Base-by-base conservation (phyloP, 2,329 filamentous ascomycete species). In the Macrophomina pseudophaseolina region DNA sequence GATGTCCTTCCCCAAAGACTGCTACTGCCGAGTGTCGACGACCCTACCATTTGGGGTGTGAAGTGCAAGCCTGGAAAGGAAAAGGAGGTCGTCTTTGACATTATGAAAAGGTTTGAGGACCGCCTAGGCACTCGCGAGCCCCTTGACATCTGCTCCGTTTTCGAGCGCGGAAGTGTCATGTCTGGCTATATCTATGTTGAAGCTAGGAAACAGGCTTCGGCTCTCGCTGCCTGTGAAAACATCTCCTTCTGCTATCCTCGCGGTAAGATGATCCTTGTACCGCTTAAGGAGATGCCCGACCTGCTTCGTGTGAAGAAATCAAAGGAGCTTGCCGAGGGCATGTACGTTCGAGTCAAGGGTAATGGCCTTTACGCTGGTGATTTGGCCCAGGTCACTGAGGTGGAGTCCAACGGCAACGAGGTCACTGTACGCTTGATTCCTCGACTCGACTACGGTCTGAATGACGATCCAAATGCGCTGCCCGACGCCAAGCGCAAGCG, bases 231-330 rank as follows among this genome's bases (percentile, higher is more conserved):
- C 7, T 83, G 97, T 49, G 92, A 97, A 69, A 91, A 90, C 49
- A 87, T 99, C 74, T 87, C 92, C 68, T 93, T 97, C 74, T 91
- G 97, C 44, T 99, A 97, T 77, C 92, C 94, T 64, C 89, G 93
- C 66, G 91, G 88, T 33, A 95, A 93, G 79, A 90, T 95, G 81
- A 87, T 94, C 52, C 83, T 98, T 62, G 93, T 99, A 49, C 92
- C 95, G 58, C 93, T 98, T 74, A 97, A 97, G 78, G 95, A 99
- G 79, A 97, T 97, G 90, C 94, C 95, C 1, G 95, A 98, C 79
- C 86, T 99, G n/a, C 85, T 99, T 18, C 89, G 93, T 62, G 60
- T 67, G 30, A 92, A 97, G 33, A 90, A 88, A 68, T 97, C 97
- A 81, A 94, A 91, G 2, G 91, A 93, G 56, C 89, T 99, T 40